Base-by-base conservation (phyloP, 768 basidiomycete species). In the Grammothele lineata region DNA sequence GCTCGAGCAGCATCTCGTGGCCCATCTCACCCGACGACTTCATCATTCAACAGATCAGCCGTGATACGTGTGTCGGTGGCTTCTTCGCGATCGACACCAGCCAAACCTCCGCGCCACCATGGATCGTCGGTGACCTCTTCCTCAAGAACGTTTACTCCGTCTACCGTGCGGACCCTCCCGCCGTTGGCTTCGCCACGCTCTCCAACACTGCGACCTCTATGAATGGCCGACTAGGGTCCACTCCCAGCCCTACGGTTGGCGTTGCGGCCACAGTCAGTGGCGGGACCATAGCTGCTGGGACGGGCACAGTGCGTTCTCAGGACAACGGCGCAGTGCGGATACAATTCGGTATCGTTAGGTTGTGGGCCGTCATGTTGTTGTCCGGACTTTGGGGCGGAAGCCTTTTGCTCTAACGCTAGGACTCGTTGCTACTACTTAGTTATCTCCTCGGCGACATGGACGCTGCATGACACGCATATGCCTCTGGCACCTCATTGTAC, bases 71-170 rank as follows among this genome's bases (percentile, higher is more conserved):
- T 59, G 68, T 94, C 23, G 95, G 95, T 25, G 84, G 89, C 0
- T 85, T 98, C 69, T 98, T 96, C 59, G 74, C 73, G 47, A 68
- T 92, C 40, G 59, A 69, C 25, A 74, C 70, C 49, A 57, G 75
- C 2, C 74, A 76, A 8, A 60, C 66, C 27, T 70, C 68, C 39
- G 70, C 75, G 17, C 85, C 87, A 1, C 52, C 72, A 12, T 96
- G 92, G 92, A 93, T 96, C 55, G 70, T 96, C 33, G 94, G 93
- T 32, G 92, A 93, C 55, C 87, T 89, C 0, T 93, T 94, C 71
- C 78, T 94, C 18, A 97, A 98, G 78, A 96, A 96, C 60, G 92
- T 94, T 0, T 96, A 92, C 65, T 83, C 90, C 1, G 90, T 93
- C 3, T 95, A 86, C 69, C 80, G 92, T 24, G 90, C 83, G 48